Base-by-base conservation (phyloP, 768 basidiomycete species). In the Gloeopeniophorella convolvens region DNA sequence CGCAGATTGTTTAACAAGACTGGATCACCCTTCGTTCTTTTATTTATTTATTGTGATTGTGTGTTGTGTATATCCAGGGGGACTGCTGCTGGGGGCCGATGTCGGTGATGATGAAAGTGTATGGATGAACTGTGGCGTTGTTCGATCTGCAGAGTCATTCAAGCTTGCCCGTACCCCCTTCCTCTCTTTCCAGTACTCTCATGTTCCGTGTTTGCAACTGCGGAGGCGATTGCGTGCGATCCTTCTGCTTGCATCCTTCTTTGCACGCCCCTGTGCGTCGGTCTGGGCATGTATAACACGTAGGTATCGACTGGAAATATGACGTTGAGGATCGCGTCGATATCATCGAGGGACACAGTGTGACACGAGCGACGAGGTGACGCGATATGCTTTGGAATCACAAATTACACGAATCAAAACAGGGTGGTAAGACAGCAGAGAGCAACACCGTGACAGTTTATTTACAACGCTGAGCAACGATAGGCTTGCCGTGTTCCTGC, bases 401-500 rank as follows among this genome's bases (percentile, higher is more conserved):
- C 42, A 43, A 24, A 4, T 23, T 18, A 42, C 32, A 28, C 5
- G n/a, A n/a, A n/a, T n/a, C n/a, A n/a, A 36, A 5, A 23, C 18
- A 33, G 37, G 41, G 20, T 12, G 28, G 28, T 15, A n/a, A 8
- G n/a, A 18, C n/a, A 33, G 5, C 13, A 36, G 21, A 37, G 30
- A 23, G 20, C 39, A 20, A 15, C 33, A 20, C 42, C 24, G 10
- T 15, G n/a, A 23, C 6, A 1, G 28, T 5, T 70, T 69, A 92
- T 71, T 91, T 92, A 75, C 89, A 92, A 61, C 89, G 75, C 60
- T 91, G 88, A 8, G 82, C 81, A 9, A 92, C 84, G 55, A 92
- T 91, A 5, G 79, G 72, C 60, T 79, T 84, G 40, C 89, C 90
- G 59, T 89, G 87, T 62, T 92, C 89, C 83, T 89, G 33, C 23